Evolutionary conservation across 1,284 basidiomycete species (phyloP).

Genomic region (Dichomitus squalens): DNA sequence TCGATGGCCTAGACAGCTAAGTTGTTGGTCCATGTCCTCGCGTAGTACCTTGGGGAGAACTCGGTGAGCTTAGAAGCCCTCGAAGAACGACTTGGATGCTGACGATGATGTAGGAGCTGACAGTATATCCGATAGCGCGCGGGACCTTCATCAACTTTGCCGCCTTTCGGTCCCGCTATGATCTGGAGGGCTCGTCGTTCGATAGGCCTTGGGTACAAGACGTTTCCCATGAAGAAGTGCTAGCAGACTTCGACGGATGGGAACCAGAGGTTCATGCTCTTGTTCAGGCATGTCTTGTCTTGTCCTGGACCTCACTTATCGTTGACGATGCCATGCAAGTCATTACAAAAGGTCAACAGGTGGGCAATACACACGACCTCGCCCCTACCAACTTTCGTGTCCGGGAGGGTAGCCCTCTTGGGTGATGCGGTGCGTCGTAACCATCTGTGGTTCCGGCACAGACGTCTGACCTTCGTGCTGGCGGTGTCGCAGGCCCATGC

Average conservation of each 20-base stretch:
- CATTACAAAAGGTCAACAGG: conserved; percentile 30
- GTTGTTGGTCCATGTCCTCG: not conserved
- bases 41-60: conserved; percentile 46
- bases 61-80: conserved; percentile 31
- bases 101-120: conserved; percentile 38
- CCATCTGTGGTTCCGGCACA: not conserved
- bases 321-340: conserved; percentile 9
- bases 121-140: conserved; percentile 46
- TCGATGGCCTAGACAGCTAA: not conserved
- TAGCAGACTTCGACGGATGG: conserved; percentile 39
- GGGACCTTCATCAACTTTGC: conserved; percentile 47
- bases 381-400: conserved; percentile 41
- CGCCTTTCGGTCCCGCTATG: conserved; percentile 35
- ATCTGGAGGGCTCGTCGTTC: conserved; percentile 38
- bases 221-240: conserved; percentile 32
- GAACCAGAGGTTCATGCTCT: conserved; percentile 44
- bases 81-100: not conserved
- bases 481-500: conserved; percentile 45
- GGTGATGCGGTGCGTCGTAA: conserved; percentile 48
- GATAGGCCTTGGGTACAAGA: conserved; percentile 42
- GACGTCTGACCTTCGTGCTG: not conserved
- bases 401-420: conserved; percentile 46
- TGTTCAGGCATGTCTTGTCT: conserved; percentile 35
- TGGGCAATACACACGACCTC: conserved; percentile 54
- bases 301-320: not conserved